A percentile compares a stretch with the other conserved stretches of the same genome.
These are phyloP conservation scores for Rosa multiflora DNA, from an alignment of 306 rosid genomes.

Conservation along the genomic window DNA sequence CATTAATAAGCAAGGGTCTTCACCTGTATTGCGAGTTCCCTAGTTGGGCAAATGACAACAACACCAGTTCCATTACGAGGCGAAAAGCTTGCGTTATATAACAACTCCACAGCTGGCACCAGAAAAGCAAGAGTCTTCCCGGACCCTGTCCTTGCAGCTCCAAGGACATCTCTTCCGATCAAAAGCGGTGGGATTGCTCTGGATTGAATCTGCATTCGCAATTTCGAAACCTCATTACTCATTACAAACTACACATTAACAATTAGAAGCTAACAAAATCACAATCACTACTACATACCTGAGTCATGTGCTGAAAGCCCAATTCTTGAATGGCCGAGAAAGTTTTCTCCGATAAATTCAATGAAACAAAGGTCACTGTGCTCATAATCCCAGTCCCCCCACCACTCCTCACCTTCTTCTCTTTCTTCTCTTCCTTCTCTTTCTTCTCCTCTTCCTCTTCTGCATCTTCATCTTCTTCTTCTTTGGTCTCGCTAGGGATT, in stretches of 20 bases:
- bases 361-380: constrained; percentile 44
- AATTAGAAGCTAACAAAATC: background rate
- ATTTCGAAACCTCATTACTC: background rate
- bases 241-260: background rate
- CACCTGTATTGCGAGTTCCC: constrained; percentile 99
- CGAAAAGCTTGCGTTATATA: constrained; percentile 48
- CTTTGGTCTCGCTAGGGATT: background rate
- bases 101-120: constrained; percentile 84
- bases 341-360: constrained; percentile 64
- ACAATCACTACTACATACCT: constrained; percentile 34
- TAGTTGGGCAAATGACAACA: constrained; percentile 83
- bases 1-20: background rate
- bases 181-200: constrained; percentile 67
- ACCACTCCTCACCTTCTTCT: constrained; percentile 19
- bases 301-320: constrained; percentile 67
- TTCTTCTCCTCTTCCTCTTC: constrained; percentile 13
- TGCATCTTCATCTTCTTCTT: background rate
- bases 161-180: constrained; percentile 79
- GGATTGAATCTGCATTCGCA: constrained; percentile 73
- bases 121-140: constrained; percentile 95
- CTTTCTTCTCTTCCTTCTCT: constrained; percentile 13
- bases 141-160: constrained; percentile 97
- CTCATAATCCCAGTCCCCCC: constrained; percentile 70
- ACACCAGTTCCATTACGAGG: constrained; percentile 85
- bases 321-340: constrained; percentile 53